These are phyloP conservation scores for Cubamyces sp. DNA, from an alignment of 768 basidiomycete genomes.

Conservation along the genomic window DNA sequence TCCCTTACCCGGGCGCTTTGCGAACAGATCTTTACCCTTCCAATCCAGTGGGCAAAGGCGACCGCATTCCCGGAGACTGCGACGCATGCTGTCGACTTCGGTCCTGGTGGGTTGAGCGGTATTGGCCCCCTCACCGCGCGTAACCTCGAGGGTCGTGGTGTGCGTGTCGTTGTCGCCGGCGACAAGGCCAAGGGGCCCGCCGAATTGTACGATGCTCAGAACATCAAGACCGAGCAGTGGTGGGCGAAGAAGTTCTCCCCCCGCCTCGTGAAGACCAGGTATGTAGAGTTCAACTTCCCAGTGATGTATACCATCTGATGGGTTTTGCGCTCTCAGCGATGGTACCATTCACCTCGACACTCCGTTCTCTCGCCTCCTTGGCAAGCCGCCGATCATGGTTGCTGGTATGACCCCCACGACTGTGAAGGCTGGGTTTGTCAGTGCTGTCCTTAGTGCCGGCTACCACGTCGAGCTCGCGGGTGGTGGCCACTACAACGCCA, in stretches of 20 bases:
- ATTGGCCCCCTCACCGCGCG: conserved; percentile 90
- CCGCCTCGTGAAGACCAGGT: conserved; percentile 87
- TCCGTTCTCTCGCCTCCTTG: conserved; percentile 92
- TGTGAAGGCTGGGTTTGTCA: conserved; percentile 93
- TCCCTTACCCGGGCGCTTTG: conserved; percentile 88
- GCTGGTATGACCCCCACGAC: conserved; percentile 99
- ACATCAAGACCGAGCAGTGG: conserved; percentile 78
- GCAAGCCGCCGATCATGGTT: conserved; percentile 99
- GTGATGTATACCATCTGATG: conserved; percentile 10
- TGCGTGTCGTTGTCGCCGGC: conserved; percentile 88
- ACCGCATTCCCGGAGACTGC: conserved; percentile 88
- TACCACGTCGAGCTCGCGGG: conserved; percentile 98
- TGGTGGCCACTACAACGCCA: conserved; percentile 94
- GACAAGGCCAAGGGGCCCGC: conserved; percentile 88
- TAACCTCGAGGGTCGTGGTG: conserved; percentile 91
- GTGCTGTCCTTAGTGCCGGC: conserved; percentile 89
- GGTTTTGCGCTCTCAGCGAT: conserved; percentile 60
- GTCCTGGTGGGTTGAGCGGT: conserved; percentile 91
- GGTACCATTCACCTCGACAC: conserved; percentile 93
- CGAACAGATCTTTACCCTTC: conserved; percentile 89
- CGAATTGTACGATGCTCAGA: conserved; percentile 74
- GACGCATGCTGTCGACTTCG: conserved; percentile 96
- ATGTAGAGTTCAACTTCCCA: conserved; percentile 30
- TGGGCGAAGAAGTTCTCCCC: conserved; percentile 93
- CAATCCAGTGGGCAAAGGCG: conserved; percentile 92